Conservation (phyloP, 192 early-diverging fungal genomes). For the Paraglomus brasilianum region DNA sequence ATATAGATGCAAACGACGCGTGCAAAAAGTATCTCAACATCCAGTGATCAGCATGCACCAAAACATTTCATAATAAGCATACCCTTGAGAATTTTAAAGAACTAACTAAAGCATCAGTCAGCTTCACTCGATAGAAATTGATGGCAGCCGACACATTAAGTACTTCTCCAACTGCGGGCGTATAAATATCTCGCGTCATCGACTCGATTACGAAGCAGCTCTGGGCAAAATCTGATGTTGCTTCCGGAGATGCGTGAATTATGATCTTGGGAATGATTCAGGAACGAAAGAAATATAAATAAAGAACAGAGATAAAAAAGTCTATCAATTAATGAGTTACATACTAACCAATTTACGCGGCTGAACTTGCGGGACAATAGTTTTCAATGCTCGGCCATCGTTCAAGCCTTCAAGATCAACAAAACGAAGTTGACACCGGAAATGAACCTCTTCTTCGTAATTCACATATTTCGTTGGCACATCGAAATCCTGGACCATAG, state of each 20-base stretch:
- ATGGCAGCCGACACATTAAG: slow-evolving; percentile 87
- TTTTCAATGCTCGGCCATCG: slow-evolving; percentile 82
- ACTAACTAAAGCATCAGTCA: slow-evolving; percentile 87
- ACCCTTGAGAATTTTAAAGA: slow-evolving; percentile 74
- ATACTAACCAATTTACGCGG: slow-evolving; percentile 73
- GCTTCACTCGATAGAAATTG: slow-evolving; percentile 81
- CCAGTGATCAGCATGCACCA: no score
- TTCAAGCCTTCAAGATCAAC: slow-evolving; percentile 92
- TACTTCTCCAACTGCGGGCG: slow-evolving; percentile 77
- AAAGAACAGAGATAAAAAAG: not conserved
- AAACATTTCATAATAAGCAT: slow-evolving; percentile 35
- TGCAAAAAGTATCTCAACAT: no score
- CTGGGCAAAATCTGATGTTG: slow-evolving; percentile 64
- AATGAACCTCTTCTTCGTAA: slow-evolving; percentile 52
- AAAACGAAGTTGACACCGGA: slow-evolving; percentile 77
- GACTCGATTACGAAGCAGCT: slow-evolving; percentile 62
- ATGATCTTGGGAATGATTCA: slow-evolving; percentile 52
- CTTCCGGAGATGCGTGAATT: slow-evolving; percentile 76
- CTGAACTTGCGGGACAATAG: slow-evolving; percentile 78
- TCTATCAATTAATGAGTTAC: not conserved
- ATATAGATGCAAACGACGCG: no score
- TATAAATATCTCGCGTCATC: slow-evolving; percentile 83
- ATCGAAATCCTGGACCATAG: slow-evolving; percentile 50
- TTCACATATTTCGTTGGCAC: slow-evolving; percentile 81
- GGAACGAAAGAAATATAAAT: slow-evolving; percentile 29